Percentiles rank a stretch among this genome's conserved stretches.
These are phyloP conservation scores for Ilyonectria sp. DNA, from an alignment of 2,329 filamentous ascomycete genomes.

Conservation along the genomic window DNA sequence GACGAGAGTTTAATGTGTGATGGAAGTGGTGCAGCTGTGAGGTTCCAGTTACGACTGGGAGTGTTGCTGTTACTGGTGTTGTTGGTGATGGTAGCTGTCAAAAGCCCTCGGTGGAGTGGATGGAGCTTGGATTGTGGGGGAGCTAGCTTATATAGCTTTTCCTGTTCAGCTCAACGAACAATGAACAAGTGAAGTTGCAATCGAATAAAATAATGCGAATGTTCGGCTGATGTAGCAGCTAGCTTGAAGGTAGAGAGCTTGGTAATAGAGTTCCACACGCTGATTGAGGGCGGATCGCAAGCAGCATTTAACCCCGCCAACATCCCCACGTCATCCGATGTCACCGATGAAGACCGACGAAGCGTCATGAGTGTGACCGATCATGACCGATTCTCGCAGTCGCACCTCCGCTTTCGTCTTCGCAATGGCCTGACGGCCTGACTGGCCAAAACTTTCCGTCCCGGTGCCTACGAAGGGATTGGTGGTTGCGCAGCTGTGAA, in stretches of 20 bases:
- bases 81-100: background rate
- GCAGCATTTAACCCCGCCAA: slow-evolving; percentile 42
- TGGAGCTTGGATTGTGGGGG: background rate
- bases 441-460: slow-evolving; percentile 14
- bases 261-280: slow-evolving; percentile 22
- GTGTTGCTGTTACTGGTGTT: background rate
- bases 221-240: slow-evolving; percentile 7
- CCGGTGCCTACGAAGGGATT: background rate
- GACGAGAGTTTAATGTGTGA: background rate
- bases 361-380: slow-evolving; percentile 31
- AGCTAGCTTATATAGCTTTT: background rate
- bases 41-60: background rate
- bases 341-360: slow-evolving; percentile 31
- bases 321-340: slow-evolving; percentile 44
- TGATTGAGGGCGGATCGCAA: slow-evolving; percentile 9
- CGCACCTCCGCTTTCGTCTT: slow-evolving; percentile 24
- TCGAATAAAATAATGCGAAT: background rate
- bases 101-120: slow-evolving; percentile 1
- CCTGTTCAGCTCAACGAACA: background rate
- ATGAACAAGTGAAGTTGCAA: background rate
- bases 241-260: slow-evolving; percentile 14
- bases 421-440: slow-evolving; percentile 38
- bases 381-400: slow-evolving; percentile 29
- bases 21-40: background rate
- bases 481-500: slow-evolving; percentile 2